Conservation (phyloP, 306 rosid species). For the Sphenostylis stenocarpa region DNA sequence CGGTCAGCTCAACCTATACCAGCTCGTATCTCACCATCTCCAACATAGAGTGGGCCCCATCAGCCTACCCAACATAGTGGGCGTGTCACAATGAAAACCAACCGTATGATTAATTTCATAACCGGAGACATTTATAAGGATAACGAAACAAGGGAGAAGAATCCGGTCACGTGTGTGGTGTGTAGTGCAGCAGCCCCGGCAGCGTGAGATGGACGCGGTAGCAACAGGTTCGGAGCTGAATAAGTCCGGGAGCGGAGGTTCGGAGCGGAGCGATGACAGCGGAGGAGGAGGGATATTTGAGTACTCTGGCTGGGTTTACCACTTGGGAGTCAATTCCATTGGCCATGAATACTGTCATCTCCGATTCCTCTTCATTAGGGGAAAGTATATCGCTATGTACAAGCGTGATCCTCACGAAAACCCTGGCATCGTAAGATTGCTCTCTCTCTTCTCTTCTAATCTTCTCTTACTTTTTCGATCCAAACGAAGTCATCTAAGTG, state of each 20-base stretch:
- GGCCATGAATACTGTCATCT: slow-evolving; percentile 87
- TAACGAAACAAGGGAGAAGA: not conserved
- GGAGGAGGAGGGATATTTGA: slow-evolving; percentile 46
- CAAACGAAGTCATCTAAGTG: not conserved
- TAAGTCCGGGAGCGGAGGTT: slow-evolving; percentile 36
- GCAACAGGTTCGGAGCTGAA: slow-evolving; percentile 22
- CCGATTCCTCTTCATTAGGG: slow-evolving; percentile 72
- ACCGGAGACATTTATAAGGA: not conserved
- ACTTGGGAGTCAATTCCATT: slow-evolving; percentile 73
- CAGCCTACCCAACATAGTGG: not conserved
- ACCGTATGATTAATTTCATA: not conserved
- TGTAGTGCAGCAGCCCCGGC: not conserved
- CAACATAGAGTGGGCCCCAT: not conserved
- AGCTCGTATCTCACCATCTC: not conserved
- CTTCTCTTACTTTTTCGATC: not conserved
- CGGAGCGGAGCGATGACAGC: slow-evolving; percentile 46
- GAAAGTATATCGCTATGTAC: slow-evolving; percentile 71
- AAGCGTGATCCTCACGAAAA: slow-evolving; percentile 83
- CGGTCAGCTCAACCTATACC: not conserved
- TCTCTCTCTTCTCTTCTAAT: not conserved
- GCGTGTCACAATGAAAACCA: not conserved
- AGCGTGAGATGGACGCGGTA: slow-evolving; percentile 36
- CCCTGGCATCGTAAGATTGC: slow-evolving; percentile 63
- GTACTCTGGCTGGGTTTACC: slow-evolving; percentile 88
- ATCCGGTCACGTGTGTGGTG: too few species aligned